These are phyloP conservation scores for Calonectria pauciramosa DNA, from an alignment of 2,329 filamentous ascomycete species.

Conservation along the genomic window DNA sequence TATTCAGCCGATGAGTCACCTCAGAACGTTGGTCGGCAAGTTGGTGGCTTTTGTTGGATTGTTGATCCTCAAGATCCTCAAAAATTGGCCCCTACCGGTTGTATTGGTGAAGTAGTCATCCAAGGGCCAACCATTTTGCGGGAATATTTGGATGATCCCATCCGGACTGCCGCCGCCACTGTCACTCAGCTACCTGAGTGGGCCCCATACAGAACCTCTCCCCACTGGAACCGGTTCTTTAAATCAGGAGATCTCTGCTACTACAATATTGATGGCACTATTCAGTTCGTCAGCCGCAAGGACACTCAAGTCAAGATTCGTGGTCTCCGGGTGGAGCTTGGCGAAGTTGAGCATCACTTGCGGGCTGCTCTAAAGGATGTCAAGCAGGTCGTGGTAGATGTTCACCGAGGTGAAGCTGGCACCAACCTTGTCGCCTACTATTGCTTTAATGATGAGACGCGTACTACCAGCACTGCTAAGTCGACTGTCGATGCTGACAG, in stretches of 20 bases:
- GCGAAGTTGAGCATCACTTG: neutral
- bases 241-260: slow-evolving; percentile 5
- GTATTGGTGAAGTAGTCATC: slow-evolving; percentile 3
- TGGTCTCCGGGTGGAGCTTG: slow-evolving; percentile 57
- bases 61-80: neutral
- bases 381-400: neutral
- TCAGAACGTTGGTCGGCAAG: neutral
- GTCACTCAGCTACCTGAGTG: neutral
- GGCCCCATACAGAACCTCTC: neutral
- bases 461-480: neutral
- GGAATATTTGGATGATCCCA: neutral
- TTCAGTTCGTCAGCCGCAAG: slow-evolving; percentile 36
- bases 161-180: neutral
- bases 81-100: neutral
- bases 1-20: neutral
- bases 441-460: neutral
- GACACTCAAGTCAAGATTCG: slow-evolving; percentile 69
- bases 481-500: neutral
- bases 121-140: neutral
- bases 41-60: slow-evolving; percentile 8
- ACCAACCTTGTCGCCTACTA: neutral
- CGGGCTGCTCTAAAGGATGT: neutral
- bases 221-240: neutral
- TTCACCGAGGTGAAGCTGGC: neutral
- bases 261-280: neutral